phyloP scores from a whole-genome alignment of 2,329 filamentous ascomycete species.

The Aspergillus calidoustus region DNA sequence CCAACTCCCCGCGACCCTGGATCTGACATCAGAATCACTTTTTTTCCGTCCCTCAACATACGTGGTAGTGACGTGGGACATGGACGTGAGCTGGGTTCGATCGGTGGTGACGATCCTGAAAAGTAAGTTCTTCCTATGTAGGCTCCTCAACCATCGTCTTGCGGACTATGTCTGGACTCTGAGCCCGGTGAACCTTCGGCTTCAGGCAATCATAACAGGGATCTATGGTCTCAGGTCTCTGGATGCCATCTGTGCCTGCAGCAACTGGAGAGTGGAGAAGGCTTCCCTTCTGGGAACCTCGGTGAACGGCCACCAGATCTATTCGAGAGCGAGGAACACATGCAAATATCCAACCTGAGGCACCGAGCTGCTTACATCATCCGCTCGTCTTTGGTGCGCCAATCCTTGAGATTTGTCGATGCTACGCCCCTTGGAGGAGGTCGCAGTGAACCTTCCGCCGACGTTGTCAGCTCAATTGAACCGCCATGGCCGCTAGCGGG shows the following conservation, averaged over 20 bases:
- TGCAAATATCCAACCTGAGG: constrained; percentile 1
- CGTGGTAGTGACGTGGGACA: background rate
- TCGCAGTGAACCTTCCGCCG: background rate
- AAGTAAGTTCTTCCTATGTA: background rate
- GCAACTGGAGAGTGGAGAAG: background rate
- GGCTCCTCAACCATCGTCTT: background rate
- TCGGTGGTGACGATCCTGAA: background rate
- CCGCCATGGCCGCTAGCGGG: constrained; percentile 22
- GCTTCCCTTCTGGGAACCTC: background rate
- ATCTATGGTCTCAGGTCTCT: background rate
- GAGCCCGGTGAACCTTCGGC: background rate
- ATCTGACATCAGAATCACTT: constrained; percentile 2
- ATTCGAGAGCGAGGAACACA: background rate
- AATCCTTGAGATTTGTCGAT: constrained; percentile 4
- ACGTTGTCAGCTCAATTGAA: constrained; percentile 9
- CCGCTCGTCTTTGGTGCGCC: background rate
- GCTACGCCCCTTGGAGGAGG: background rate
- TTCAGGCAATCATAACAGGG: background rate
- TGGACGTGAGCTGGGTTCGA: background rate
- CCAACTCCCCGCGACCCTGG: background rate
- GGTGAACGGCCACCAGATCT: background rate
- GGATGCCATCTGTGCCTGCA: background rate
- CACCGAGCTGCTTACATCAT: constrained; percentile 11
- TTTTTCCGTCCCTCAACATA: background rate
- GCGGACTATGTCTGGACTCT: background rate